Evolutionary conservation across 805 yeast genomes (phyloP).

Genomic region (Spathaspora hagerdaliae): DNA sequence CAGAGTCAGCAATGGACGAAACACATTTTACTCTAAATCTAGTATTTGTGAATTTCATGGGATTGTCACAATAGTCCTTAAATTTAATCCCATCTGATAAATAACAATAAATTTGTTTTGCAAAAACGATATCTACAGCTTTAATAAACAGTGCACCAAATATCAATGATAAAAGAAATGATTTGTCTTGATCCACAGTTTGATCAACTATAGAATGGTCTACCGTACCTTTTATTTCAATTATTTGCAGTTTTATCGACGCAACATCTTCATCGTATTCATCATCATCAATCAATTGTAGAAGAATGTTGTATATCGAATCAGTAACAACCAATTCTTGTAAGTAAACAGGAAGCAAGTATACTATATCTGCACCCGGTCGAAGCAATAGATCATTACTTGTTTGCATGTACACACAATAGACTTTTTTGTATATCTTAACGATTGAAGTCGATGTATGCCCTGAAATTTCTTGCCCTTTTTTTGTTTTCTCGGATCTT

Average conservation of each 20-base stretch:
- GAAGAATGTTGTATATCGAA: conserved; percentile 3
- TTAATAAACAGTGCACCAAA: conserved; percentile 15
- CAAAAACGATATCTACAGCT: conserved; percentile 12
- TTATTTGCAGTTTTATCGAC: background rate
- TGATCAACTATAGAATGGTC: background rate
- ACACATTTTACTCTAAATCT: background rate
- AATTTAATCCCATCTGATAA: background rate
- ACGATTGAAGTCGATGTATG: no score
- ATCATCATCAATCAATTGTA: background rate
- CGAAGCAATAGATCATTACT: background rate
- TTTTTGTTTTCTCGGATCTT: no score
- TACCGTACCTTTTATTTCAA: background rate
- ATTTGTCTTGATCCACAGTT: conserved; percentile 13
- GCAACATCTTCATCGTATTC: background rate
- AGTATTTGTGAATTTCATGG: background rate
- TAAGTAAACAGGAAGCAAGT: background rate
- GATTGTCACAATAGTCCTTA: background rate
- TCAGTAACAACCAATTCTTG: conserved; percentile 1
- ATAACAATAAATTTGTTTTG: background rate
- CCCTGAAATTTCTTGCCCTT: no score
- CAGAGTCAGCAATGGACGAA: background rate
- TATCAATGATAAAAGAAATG: conserved; percentile 13
- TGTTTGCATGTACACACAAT: background rate
- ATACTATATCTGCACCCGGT: conserved; percentile 1
- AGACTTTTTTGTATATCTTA: no score